Percentiles rank a stretch among this genome's conserved stretches.
Evolutionary conservation across 1,284 basidiomycete species (phyloP).

Genomic region (Melampsora occidentalis): DNA sequence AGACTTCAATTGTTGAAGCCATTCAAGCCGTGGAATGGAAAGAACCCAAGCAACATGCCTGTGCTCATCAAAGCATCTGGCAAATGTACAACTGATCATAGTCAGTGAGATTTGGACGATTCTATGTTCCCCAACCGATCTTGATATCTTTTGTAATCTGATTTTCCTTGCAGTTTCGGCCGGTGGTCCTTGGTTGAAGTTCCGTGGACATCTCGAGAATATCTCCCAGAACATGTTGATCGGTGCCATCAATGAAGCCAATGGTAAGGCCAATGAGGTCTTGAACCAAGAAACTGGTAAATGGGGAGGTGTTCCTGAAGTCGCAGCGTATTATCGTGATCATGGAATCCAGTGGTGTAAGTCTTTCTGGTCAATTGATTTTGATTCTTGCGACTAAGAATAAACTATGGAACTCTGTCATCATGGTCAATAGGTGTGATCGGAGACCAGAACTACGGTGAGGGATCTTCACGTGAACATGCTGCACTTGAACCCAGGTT

Average conservation of each 20-base stretch:
- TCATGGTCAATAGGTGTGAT: slow-evolving; percentile 13
- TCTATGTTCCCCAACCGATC: slow-evolving; percentile 54
- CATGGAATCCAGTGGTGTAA: slow-evolving; percentile 86
- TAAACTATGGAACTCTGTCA: slow-evolving; percentile 39
- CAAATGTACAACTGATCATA: slow-evolving; percentile 80
- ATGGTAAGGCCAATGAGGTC: slow-evolving; percentile 92
- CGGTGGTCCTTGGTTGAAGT: slow-evolving; percentile 98
- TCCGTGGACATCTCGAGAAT: slow-evolving; percentile 97
- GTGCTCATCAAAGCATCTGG: slow-evolving; percentile 97
- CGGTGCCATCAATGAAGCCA: slow-evolving; percentile 92
- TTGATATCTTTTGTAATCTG: slow-evolving; percentile 60
- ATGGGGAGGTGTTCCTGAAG: slow-evolving; percentile 78
- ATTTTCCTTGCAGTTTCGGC: slow-evolving; percentile 63
- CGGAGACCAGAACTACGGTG: slow-evolving; percentile 93
- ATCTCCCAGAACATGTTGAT: slow-evolving; percentile 98
- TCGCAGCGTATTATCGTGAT: slow-evolving; percentile 83
- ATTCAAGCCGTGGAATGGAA: slow-evolving; percentile 88
- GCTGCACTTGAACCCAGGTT: slow-evolving; percentile 38
- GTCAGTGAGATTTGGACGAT: slow-evolving; percentile 33
- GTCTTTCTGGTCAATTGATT: slow-evolving; percentile 52
- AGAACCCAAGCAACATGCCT: slow-evolving; percentile 83
- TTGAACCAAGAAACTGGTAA: slow-evolving; percentile 87
- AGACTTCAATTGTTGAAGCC: slow-evolving; percentile 91
- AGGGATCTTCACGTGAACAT: slow-evolving; percentile 78
- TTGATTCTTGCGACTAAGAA: too few species aligned